Base-by-base conservation (phyloP, 78 protist genomes). In the Bodo saltans region DNA sequence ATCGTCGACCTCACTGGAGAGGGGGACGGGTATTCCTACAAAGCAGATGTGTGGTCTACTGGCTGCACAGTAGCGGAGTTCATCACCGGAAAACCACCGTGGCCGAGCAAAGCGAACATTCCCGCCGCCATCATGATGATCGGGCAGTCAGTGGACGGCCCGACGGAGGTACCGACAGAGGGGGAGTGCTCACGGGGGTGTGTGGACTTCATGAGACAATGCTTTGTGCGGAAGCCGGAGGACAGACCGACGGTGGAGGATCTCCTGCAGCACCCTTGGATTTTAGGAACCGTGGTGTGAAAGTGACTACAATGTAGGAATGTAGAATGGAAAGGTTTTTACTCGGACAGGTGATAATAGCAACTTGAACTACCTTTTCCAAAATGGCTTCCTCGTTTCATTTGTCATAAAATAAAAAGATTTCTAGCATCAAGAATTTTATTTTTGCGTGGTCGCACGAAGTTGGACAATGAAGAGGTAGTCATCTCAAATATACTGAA, bases 191-290 rank as follows among this genome's bases (percentile, higher is more conserved):
- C 67, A 1, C 70, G 27, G 4, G 80, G 35, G 35, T 35, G 33
- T 33, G 25, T 42, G 27, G 83, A 2, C 78, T 70, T 85, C 42
- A 12, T 75, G 52, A n/a, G 52, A 25, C 26, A 11, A 28, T 85
- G 88, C 34, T 79, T 74, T 41, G 12, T 35, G 38, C 23, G 17
- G 32, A 88, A 86, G 42, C 92, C 94, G 8, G 23, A 1, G 2
- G 28, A 78, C 60, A 80, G 94, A 8, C 78, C 86, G 37, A 74
- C 88, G n/a, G 92, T 92, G 27, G 70, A 68, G 3, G 79, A 86
- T 60, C 83, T 85, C 11, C 81, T 91, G 1, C 8, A 42, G 47
- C 94, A 91, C 73, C 68, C 70, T 34, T 91, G 90, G 91, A 2
- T 91, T n/a, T n/a, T n/a, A n/a, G n/a, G n/a, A n/a, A n/a, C n/a